Base-by-base conservation (phyloP, 2,329 filamentous ascomycete genomes). In the Fusarium sp. region DNA sequence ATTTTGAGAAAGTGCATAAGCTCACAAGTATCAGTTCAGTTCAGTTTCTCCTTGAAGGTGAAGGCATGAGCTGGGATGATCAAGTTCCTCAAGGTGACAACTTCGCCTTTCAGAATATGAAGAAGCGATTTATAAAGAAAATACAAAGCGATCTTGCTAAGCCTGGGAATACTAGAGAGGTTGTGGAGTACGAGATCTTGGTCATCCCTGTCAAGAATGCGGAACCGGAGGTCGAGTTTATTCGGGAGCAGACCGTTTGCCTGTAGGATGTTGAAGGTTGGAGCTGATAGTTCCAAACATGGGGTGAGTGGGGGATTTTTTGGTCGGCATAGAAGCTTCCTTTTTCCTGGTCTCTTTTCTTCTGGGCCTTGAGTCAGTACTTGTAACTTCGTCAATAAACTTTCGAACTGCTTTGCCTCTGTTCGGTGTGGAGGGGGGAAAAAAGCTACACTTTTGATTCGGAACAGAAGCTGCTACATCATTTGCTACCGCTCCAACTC, bases 1-100 rank as follows among this genome's bases (percentile, higher is more conserved):
- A 67, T 9, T 44, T 67, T 3, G 38, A 57, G 3, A 14, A 6
- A 3, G 24, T 14, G 2, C 45, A 38, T 19, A 10, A n/a, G 1
- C 52, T 67, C 5, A 2, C 45, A 1, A 21, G 53, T 6, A 17
- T 67, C 21, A 8, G 33, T 0, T 26, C 13, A 2, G 43, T 67
- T 0, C 46, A 24, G 7, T 67, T 67, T 7, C 6, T 57, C 5
- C 17, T 67, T 7, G 19, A 62, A 4, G 38, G 64, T 4, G 15
- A 44, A 11, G 64, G 47, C 9, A 67, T 62, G 28, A 67, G 57
- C 10, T 67, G 47, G 51, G 51, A 67, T 5, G 57, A 67, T 10
- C 21, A 8, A 5, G 51, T 67, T 1, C 1, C 42, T 2, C 40
- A 50, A 6, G 39, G 39, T 9, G 52, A 62, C 10, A 24, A 67